Base-by-base conservation (phyloP, 192 early-diverging fungal species). In the Podila epigama region DNA sequence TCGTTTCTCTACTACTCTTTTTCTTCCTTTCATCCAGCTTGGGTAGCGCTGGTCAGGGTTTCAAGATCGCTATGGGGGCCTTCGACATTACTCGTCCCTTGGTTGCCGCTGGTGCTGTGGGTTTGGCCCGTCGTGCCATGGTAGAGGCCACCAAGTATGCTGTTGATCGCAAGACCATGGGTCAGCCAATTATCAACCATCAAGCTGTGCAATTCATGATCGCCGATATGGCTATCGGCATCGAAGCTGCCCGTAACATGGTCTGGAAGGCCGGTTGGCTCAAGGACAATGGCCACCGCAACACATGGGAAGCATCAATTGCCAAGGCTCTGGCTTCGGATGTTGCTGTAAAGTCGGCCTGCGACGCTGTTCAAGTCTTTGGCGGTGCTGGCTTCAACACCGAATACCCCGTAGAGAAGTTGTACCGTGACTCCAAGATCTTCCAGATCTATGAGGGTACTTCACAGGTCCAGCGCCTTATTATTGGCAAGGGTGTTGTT, bases 381-480 rank as follows among this genome's bases (percentile, higher is more conserved):
- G 96, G 96, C 48, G 95, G 96, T 52, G 94, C 94, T 70, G 95
- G 92, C 9, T 89, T 87, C 75, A 82, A 86, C 69, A 86, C 79
- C 34, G 94, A 98, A 75, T 96, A 97, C 81, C 94, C 94, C 0
- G 95, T 98, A 15, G 96, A 98, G 82, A 98, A 98, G 85, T 83
- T 98, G 41, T 94, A 94, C 90, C 88, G 94, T 60, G 94, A 95
- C 61, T 92, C 93, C 62, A 95, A 95, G 85, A 95, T 97, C 73
- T 97, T 96, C 85, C 93, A 93, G 81, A 97, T 98, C 62, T 98
- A 98, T 68, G 96, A 98, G 81, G 96, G 96, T 60, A 98, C 96
- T 5, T 93, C 91, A 27, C 95, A 98, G 85, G 93, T 98, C 77
- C 96, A 98, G 79, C 89, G 96, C 44, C 70, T 97, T 50, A 92